Evolutionary conservation across 371 early-diverging fungal genomes (phyloP), one percentile per base, ranked within the genome.

Genomic region (Phascolomyces articulosus): DNA sequence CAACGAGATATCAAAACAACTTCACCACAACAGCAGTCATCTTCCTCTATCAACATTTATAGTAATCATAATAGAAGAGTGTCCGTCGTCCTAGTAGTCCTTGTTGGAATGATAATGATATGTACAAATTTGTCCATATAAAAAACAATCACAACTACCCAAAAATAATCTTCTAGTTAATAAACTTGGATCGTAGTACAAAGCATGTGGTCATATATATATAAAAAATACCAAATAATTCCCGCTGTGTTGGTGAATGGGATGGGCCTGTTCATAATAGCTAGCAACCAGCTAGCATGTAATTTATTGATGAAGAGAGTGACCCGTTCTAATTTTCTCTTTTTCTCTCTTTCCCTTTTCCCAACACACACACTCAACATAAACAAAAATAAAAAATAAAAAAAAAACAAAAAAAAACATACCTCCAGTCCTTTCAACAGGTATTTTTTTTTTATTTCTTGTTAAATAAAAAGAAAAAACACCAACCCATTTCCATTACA

Each of bases 291-390:
- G n/a, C n/a, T n/a, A n/a, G n/a, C n/a, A 38, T 38, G 13, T 38
- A 9, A 38, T 38, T 38, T 9, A 13, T 38, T 38, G 38, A 9
- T 47, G 47, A n/a, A n/a, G n/a, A n/a, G n/a, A n/a, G n/a, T n/a
- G n/a, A 56, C 56, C 64, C 53, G 24, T 64, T 58, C 51, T n/a
- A 40, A 28, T 41, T 60, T 51, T 28, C 38, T 67, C 40, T 58
- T 53, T 67, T 55, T 64, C 53, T 63, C 55, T 53, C 44, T 65
- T 29, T 67, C 21, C 62, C 15, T 49, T 57, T 47, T 63, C 67
- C 40, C 56, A 40, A 31, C 55, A 53, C 57, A 6, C 51, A 27
- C 27, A 29, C 44, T n/a, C 16, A 8, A 15, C 8, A 13, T 1
- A 4, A 41, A 41, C 16, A 44, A 44, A 15, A 44, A 44, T 4